Conservation (phyloP, 129 eudicot species). For the Dittrichia graveolens region DNA sequence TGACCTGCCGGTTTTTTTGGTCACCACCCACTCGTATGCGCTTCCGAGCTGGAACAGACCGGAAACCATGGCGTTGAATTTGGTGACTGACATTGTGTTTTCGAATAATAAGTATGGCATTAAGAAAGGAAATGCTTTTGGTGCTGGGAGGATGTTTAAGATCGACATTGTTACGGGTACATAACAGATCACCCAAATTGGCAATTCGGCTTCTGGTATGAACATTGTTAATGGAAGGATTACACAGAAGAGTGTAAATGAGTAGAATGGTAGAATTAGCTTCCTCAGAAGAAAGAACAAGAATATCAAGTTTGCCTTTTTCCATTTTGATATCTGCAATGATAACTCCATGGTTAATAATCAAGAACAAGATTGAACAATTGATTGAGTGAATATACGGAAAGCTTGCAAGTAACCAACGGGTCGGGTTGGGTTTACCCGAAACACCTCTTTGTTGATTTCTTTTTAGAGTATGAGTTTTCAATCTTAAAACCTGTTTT, state of each 20-base stretch:
- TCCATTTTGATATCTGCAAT: conserved; percentile 78
- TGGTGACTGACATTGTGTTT: conserved; percentile 96
- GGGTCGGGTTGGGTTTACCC: conserved; percentile 7
- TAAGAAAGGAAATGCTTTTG: conserved; percentile 87
- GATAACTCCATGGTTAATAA: conserved; percentile 3
- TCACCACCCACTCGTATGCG: conserved; percentile 93
- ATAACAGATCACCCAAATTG: conserved; percentile 89
- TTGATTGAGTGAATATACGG: not conserved
- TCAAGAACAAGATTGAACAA: not conserved
- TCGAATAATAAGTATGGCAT: conserved; percentile 91
- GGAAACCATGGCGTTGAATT: conserved; percentile 86
- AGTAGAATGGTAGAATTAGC: conserved; percentile 85
- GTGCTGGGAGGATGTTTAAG: conserved; percentile 82
- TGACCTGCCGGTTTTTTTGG: conserved; percentile 84
- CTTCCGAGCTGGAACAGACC: conserved; percentile 96
- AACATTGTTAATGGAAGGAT: conserved; percentile 93
- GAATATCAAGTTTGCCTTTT: conserved; percentile 84
- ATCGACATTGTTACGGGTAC: conserved; percentile 81
- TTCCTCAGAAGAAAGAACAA: conserved; percentile 87
- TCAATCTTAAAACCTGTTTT: too few species aligned
- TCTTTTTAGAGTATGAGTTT: too few species aligned
- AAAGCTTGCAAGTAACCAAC: not conserved
- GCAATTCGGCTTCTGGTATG: conserved; percentile 84
- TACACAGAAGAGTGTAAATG: conserved; percentile 85
- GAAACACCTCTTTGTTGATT: not conserved